Percentiles rank a stretch among this genome's conserved stretches.
phyloP scores from a whole-genome alignment of 148 eudicot genomes.

The Cornus controversa region DNA sequence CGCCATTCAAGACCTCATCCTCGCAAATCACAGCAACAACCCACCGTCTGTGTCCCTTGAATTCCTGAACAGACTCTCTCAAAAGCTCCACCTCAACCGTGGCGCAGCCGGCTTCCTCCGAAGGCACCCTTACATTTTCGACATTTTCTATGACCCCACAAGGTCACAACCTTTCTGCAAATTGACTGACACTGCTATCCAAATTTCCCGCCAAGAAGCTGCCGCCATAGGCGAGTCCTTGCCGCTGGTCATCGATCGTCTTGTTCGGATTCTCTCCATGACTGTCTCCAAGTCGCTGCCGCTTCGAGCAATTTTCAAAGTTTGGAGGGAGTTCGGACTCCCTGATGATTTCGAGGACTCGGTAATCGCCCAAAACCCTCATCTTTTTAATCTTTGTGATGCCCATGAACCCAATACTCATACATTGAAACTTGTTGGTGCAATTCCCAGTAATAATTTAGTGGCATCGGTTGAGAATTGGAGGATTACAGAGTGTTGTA shows the following conservation, averaged over 20 bases:
- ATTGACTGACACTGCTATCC: neutral
- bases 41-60: constrained; percentile 73
- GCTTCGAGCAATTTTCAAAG: constrained; percentile 76
- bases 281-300: constrained; percentile 56
- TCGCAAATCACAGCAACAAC: constrained; percentile 45
- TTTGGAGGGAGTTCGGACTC: constrained; percentile 85
- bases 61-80: constrained; percentile 78
- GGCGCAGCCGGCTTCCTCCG: constrained; percentile 77
- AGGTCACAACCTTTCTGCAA: neutral
- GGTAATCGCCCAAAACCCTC: constrained; percentile 52
- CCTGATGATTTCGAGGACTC: constrained; percentile 94
- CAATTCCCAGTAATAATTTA: constrained; percentile 36
- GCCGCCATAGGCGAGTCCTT: constrained; percentile 37
- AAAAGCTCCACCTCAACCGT: constrained; percentile 77
- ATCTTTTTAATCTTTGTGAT: constrained; percentile 53
- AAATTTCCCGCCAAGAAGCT: constrained; percentile 44
- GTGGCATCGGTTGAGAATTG: constrained; percentile 71
- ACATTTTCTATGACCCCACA: neutral
- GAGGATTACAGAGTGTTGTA: constrained; percentile 81
- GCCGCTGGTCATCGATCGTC: constrained; percentile 46
- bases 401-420: constrained; percentile 83
- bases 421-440: constrained; percentile 46
- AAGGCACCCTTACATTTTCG: constrained; percentile 50
- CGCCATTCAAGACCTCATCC: constrained; percentile 21
- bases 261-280: constrained; percentile 71